A percentile compares a stretch with the other conserved stretches of the same genome.
phyloP scores from a whole-genome alignment of 331 rosid genomes.

The Malus hybrid region DNA sequence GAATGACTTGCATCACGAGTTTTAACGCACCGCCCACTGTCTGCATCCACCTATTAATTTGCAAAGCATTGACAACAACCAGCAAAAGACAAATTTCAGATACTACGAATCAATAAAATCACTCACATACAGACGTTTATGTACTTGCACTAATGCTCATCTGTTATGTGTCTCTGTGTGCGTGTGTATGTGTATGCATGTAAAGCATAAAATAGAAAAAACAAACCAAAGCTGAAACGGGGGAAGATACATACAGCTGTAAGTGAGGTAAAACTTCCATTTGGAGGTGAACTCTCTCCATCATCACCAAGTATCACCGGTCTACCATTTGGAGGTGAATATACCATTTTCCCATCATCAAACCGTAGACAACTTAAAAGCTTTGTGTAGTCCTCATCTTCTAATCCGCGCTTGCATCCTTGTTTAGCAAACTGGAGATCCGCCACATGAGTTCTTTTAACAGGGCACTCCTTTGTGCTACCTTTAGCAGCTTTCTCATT shows the following conservation, averaged over 20 bases:
- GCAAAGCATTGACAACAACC: neutral
- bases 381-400: slow-evolving; percentile 23
- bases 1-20: slow-evolving; percentile 8
- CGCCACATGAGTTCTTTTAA: neutral
- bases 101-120: neutral
- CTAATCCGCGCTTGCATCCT: neutral
- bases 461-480: slow-evolving; percentile 2
- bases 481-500: neutral
- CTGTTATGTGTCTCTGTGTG: neutral
- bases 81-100: neutral
- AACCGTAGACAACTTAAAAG: neutral
- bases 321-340: neutral
- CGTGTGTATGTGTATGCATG: neutral
- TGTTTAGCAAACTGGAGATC: neutral
- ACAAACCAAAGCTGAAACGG: neutral
- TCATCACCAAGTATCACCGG: neutral
- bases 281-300: slow-evolving; percentile 5
- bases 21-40: neutral
- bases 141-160: neutral
- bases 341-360: slow-evolving; percentile 5
- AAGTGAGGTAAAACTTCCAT: slow-evolving; percentile 16
- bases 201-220: neutral
- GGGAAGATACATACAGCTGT: slow-evolving; percentile 32
- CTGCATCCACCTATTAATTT: slow-evolving; percentile 19
- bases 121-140: neutral